Base-by-base conservation (phyloP, 768 basidiomycete genomes). In the Royoungia palumana region DNA sequence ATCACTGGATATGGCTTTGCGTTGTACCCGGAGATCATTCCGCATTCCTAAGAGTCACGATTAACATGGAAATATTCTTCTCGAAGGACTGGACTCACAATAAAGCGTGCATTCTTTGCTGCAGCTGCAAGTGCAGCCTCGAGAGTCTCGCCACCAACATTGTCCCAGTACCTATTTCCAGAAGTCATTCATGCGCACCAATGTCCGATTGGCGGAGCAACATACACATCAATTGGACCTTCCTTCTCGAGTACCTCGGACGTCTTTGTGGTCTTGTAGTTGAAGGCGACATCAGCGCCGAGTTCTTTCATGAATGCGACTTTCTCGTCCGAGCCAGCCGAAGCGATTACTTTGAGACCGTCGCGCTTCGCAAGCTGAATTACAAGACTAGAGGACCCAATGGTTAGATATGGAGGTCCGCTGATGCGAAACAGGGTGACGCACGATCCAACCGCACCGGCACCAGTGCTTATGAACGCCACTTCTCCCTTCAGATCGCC, bases 251-350 rank as follows among this genome's bases (percentile, higher is more conserved):
- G 65, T 4, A 82, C 72, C 11, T 81, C 75, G 1, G 57, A 55
- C 0, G 76, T 79, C 35, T 70, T 67, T 1, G 70, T 68, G 0
- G 74, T 85, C 71, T 88, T 82, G 67, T 83, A 86, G 65, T 87
- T 85, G 72, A 85, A 86, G 1, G 74, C 79, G 9, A 82, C 74
- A 54, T 89, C 85, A 0, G 78, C 77, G 0, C 84, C 85, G 34
- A 83, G 53, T 5, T 73, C 71, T 42, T 74, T 74, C 63, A 83
- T 68, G 59, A 76, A 83, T 6, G 70, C 61, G 12, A 88, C 82
- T 64, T 88, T 87, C 41, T 83, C 80, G 20, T 87, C 83, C 0
- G 77, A 77, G 2, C 87, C 84, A 0, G 82, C 80, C 2, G 81
- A 82, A 0, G 76, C 82, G 41, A 89, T 82, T 46, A 87, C 86